A percentile compares a stretch with the other conserved stretches of the same genome.
These are phyloP conservation scores for Arthrobotrys conoides DNA, from an alignment of 2,329 filamentous ascomycete genomes.

Conservation along the genomic window DNA sequence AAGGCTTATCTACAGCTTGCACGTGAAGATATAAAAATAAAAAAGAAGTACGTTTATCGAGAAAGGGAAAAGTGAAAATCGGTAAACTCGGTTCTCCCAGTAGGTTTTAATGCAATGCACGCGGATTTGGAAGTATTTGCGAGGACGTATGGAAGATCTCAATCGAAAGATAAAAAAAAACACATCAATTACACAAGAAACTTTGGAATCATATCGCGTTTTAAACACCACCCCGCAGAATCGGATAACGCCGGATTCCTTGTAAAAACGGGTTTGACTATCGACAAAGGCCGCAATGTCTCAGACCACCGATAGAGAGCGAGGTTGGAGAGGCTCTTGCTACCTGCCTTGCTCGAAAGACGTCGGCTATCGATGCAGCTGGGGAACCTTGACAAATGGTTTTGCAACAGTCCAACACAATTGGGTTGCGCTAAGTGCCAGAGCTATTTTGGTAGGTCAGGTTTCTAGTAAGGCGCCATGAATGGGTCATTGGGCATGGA, in stretches of 20 bases:
- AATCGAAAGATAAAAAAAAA: constrained; percentile 6
- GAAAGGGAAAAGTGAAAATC: background rate
- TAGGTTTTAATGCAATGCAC: constrained; percentile 4
- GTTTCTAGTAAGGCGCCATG: background rate
- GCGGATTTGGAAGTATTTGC: constrained; percentile 20
- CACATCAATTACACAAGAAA: background rate
- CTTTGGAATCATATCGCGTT: constrained; percentile 50
- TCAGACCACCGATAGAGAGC: constrained; percentile 35
- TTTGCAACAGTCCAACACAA: constrained; percentile 47
- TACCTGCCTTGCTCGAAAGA: constrained; percentile 48
- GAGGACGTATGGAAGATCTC: constrained; percentile 6
- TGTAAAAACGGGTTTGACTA: background rate
- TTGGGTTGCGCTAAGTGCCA: background rate
- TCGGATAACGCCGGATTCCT: constrained; percentile 60
- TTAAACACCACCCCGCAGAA: constrained; percentile 45
- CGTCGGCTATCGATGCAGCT: constrained; percentile 48
- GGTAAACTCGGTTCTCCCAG: constrained; percentile 4
- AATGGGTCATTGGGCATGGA: constrained; percentile 15
- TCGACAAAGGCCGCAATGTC: constrained; percentile 51
- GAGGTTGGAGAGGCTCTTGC: constrained; percentile 23
- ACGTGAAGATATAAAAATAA: background rate
- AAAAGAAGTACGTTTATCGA: background rate
- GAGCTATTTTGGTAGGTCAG: constrained; percentile 24
- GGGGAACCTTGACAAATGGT: constrained; percentile 24
- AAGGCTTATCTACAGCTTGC: constrained; percentile 45